Evolutionary conservation across 768 basidiomycete genomes (phyloP), one percentile per base, ranked within the genome.

Genomic region (Suillus decipiens): DNA sequence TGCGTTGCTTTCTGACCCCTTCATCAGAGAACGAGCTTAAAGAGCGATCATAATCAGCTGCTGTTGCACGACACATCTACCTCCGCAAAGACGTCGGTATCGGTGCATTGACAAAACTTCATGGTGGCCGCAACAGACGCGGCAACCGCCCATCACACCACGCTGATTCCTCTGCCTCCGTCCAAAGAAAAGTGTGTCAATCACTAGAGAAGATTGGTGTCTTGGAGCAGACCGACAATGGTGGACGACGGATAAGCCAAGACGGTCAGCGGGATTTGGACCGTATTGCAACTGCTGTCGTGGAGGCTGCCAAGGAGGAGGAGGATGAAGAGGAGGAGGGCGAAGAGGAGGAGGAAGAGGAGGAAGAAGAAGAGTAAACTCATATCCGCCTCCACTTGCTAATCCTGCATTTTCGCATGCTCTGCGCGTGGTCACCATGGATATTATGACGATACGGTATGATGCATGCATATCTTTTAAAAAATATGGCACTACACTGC

Each of bases 151-250:
- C 96, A 56, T 94, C 93, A 66, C 95, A 96, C 83, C 96, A 98
- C 81, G 88, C 85, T 62, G 84, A 91, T 74, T 85, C 88, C 31
- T 95, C 96, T 48, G 84, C 89, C 61, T 89, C 89, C 62, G 92
- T 98, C 58, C 95, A 98, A 79, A 91, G 96, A 75, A 95, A 92
- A 80, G 81, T 98, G 69, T 95, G 96, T 81, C 96, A 99, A 81
- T 88, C 95, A 53, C 83, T 99, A 70, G 96, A 98, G 86, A 97
- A 96, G 86, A 98, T 99, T 73, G 96, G 96, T 72, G 97, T 99
- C 63, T 84, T 99, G 72, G 97, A 99, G 82, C 85, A 90, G 80
- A 87, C 91, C 64, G 88, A 91, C 50, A 95, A 96, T 73, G 97
- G 96, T 70, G 96, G 96, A 66, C 89, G 97, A 72, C 88, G 93